Evolutionary conservation across 2,329 filamentous ascomycete species (phyloP).

Genomic region (Aspergillus novofumigatus): DNA sequence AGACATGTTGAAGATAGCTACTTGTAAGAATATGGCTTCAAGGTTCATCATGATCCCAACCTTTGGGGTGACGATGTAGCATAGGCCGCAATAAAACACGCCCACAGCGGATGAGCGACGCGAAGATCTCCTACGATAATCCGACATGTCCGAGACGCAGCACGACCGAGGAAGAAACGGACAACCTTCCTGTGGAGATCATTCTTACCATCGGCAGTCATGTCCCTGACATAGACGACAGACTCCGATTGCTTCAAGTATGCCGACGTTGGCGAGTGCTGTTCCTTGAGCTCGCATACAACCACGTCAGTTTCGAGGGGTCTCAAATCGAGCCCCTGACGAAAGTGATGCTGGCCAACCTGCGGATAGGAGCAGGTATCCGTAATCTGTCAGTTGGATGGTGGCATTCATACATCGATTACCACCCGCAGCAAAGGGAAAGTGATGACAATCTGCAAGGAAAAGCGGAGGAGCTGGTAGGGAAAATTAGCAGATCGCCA

Average conservation of each 20-base stretch:
- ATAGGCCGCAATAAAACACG: no score
- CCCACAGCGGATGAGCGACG: no score
- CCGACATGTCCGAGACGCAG: not conserved
- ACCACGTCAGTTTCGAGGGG: not conserved
- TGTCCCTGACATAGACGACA: not conserved
- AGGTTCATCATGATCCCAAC: no score
- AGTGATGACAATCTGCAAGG: not conserved
- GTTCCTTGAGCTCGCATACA: not conserved
- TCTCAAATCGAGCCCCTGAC: not conserved
- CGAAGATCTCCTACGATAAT: not conserved
- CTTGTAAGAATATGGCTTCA: no score
- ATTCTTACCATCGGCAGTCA: not conserved
- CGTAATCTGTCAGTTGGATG: not conserved
- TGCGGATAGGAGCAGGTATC: not conserved
- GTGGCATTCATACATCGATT: not conserved
- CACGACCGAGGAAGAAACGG: not conserved
- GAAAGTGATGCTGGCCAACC: not conserved
- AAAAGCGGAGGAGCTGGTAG: not conserved
- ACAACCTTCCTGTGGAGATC: not conserved
- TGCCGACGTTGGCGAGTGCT: conserved; percentile 3
- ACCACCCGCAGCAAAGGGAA: not conserved
- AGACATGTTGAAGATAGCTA: no score
- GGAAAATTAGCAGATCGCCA: not conserved
- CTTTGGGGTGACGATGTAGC: no score
- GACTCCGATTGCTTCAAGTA: not conserved